Conservation (phyloP, 371 early-diverging fungal genomes). For the Apophysomyces variabilis region DNA sequence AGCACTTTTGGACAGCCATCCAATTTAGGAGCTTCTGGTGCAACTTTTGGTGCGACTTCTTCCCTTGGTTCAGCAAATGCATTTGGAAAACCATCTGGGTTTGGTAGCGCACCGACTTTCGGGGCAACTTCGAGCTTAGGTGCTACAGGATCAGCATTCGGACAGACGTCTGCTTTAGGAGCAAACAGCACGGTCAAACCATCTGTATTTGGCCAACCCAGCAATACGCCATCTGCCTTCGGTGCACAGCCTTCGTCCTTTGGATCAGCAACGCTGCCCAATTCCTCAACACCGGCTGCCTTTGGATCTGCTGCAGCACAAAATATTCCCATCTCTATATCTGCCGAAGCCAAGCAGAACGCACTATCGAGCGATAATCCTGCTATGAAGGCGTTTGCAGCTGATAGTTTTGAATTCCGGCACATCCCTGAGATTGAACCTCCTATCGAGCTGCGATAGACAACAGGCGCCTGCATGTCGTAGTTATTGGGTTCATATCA, state of each 20-base stretch:
- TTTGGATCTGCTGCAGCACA: conserved; percentile 21
- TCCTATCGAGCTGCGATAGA: conserved; percentile 45
- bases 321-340: conserved; percentile 11
- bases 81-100: conserved; percentile 12
- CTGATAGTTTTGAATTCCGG: conserved; percentile 41
- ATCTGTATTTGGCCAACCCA: not conserved
- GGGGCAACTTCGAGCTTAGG: not conserved
- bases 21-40: conserved; percentile 28
- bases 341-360: conserved; percentile 12
- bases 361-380: conserved; percentile 20
- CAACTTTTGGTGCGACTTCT: conserved; percentile 32
- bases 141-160: not conserved
- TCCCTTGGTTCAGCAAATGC: conserved; percentile 13
- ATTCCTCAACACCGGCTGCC: conserved; percentile 6
- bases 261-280: not conserved
- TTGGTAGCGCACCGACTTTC: conserved; percentile 14
- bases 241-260: conserved; percentile 3
- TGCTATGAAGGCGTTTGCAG: conserved; percentile 43
- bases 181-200: conserved; percentile 5
- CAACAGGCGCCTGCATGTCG: not conserved
- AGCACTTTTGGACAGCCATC: conserved; percentile 23
- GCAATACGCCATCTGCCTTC: not conserved
- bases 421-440: conserved; percentile 58
- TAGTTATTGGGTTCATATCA: not conserved
- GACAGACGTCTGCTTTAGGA: not conserved